A percentile compares a stretch with the other conserved stretches of the same genome.
These are phyloP conservation scores for Pistacia atlantica DNA, from an alignment of 345 rosid species.

Conservation along the genomic window DNA sequence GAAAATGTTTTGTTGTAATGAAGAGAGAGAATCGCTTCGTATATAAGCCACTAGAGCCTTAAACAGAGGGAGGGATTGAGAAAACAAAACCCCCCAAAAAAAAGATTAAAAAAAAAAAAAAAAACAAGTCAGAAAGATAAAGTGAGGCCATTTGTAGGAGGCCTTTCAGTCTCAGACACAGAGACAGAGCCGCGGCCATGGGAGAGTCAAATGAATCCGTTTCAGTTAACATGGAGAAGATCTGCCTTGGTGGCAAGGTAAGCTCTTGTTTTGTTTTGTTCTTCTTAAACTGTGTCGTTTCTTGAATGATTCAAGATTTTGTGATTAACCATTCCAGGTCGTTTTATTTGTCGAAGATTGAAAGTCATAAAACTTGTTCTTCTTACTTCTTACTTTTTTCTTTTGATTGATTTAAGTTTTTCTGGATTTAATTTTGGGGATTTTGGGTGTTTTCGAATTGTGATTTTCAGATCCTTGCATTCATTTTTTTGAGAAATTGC, in stretches of 20 bases:
- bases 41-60: constrained; percentile 29
- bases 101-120: background rate
- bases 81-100: background rate
- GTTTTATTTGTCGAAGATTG: background rate
- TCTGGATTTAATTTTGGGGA: background rate
- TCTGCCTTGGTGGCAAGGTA: constrained; percentile 91
- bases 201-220: constrained; percentile 54
- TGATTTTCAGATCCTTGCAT: background rate
- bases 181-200: constrained; percentile 57
- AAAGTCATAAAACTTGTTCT: background rate
- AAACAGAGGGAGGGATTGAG: background rate
- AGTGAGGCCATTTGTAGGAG: constrained; percentile 4
- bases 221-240: constrained; percentile 74
- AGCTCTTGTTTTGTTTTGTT: background rate
- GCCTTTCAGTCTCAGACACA: constrained; percentile 23
- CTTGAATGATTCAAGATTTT: background rate
- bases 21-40: constrained; percentile 34
- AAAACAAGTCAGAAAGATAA: background rate
- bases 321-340: background rate
- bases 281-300: background rate
- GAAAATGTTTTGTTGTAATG: background rate
- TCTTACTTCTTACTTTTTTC: background rate
- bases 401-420: background rate
- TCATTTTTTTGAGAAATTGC: background rate
- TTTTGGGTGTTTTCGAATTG: background rate